These are phyloP conservation scores for Aciculosporium take DNA, from an alignment of 2,329 filamentous ascomycete species.

Conservation along the genomic window DNA sequence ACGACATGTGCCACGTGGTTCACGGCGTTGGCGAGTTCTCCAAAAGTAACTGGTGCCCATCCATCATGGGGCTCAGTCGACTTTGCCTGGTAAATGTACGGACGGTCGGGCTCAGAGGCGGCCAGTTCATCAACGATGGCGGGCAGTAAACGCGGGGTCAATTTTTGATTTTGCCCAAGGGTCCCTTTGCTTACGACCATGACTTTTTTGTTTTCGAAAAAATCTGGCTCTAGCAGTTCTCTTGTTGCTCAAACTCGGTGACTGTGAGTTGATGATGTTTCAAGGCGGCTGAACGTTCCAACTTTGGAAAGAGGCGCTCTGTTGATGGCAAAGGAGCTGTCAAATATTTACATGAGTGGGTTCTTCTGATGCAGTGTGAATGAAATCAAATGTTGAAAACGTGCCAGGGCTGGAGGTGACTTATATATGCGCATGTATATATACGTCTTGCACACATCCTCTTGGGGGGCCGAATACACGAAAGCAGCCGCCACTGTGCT, in stretches of 20 bases:
- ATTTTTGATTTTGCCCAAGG: not conserved
- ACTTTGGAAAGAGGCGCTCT: too few relatives aligned
- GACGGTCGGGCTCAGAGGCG: slow-evolving; percentile 14
- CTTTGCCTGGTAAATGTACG: slow-evolving; percentile 24
- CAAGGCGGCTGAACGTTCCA: not conserved
- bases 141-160: slow-evolving; percentile 9
- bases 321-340: too few relatives aligned
- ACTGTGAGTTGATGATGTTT: not conserved
- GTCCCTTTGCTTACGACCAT: not conserved
- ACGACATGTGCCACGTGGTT: slow-evolving; percentile 19
- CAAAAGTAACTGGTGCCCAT: slow-evolving; percentile 16
- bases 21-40: slow-evolving; percentile 15
- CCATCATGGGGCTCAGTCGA: slow-evolving; percentile 13
- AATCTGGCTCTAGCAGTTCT: not conserved
- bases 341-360: too few relatives aligned
- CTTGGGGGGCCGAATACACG: too few relatives aligned
- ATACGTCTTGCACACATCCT: too few relatives aligned
- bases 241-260: not conserved
- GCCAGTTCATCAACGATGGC: slow-evolving; percentile 13
- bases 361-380: too few relatives aligned
- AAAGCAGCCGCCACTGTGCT: too few relatives aligned
- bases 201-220: not conserved
- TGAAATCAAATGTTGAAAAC: too few relatives aligned
- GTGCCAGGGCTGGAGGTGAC: too few relatives aligned
- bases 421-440: too few relatives aligned